Evolutionary conservation across 192 early-diverging fungal species (phyloP).

Genomic region (Coemansia sp.): DNA sequence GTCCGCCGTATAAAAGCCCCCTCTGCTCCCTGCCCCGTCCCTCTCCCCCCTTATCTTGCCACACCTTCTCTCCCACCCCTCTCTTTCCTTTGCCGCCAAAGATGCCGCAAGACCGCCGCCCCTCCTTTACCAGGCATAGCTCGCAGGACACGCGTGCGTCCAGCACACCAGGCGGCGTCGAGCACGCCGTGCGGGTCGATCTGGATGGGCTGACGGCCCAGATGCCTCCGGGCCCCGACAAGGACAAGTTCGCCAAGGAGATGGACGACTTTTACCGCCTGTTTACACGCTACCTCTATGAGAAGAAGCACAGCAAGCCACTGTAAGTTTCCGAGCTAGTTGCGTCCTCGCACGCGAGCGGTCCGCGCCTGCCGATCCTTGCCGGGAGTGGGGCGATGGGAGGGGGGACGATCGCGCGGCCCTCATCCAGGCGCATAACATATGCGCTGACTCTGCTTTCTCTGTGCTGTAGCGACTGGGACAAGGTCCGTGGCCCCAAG

Average conservation of each 20-base stretch:
- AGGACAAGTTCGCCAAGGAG: conserved; percentile 60
- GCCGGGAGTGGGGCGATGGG: too few species aligned
- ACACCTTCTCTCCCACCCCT: not conserved
- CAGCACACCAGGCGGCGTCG: conserved; percentile 33
- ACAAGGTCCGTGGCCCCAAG: conserved; percentile 87
- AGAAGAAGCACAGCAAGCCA: conserved; percentile 54
- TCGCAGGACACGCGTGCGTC: conserved; percentile 45
- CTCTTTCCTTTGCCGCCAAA: not conserved
- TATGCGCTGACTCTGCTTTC: too few species aligned
- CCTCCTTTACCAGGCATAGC: conserved; percentile 44
- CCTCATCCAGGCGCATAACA: not conserved
- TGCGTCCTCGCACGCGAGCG: too few species aligned
- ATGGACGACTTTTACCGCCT: conserved; percentile 84
- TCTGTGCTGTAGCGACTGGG: conserved; percentile 83
- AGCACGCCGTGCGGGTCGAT: conserved; percentile 47
- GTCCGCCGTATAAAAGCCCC: too few species aligned
- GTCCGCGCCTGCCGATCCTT: too few species aligned
- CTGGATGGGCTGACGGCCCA: conserved; percentile 36
- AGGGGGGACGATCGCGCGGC: not conserved
- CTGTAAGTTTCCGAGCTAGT: too few species aligned
- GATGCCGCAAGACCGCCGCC: conserved; percentile 41
- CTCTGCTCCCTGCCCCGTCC: too few species aligned
- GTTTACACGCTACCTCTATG: conserved; percentile 79
- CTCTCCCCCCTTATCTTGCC: not conserved
- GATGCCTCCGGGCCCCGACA: conserved; percentile 33